Evolutionary conservation across 305 asterid species (phyloP).

Genomic region (Fraxinus greggii): DNA sequence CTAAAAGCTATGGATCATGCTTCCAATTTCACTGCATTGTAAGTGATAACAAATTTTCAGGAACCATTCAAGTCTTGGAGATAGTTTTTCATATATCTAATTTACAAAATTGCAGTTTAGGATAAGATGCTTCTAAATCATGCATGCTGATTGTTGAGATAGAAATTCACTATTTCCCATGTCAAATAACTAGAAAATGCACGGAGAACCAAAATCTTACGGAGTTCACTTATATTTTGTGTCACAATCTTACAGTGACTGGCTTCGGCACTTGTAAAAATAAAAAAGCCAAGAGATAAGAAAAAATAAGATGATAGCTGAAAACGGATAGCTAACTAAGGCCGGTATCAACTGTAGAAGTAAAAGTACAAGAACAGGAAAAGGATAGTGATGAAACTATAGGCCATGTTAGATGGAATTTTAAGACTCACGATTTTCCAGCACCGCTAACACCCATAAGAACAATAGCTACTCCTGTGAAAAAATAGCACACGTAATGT

Average conservation of each 20-base stretch:
- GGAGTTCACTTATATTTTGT: neutral
- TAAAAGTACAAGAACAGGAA: neutral
- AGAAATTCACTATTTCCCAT: neutral
- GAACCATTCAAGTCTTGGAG: neutral
- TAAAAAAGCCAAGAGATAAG: neutral
- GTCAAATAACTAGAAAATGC: neutral
- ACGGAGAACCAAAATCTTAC: neutral
- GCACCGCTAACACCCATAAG: slow-evolving; percentile 93
- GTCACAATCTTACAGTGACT: neutral
- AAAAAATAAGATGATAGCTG: neutral
- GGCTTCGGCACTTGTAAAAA: neutral
- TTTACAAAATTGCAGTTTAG: neutral
- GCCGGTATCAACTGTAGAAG: no score
- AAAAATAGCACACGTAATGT: slow-evolving; percentile 11
- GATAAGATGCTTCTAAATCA: neutral
- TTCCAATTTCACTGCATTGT: neutral
- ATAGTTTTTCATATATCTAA: neutral
- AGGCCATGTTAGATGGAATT: neutral
- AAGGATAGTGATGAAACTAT: neutral
- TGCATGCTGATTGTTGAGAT: neutral
- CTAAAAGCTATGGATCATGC: neutral
- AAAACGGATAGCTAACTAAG: neutral
- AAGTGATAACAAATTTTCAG: neutral
- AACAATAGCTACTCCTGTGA: slow-evolving; percentile 69
- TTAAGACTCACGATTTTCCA: slow-evolving; percentile 81